Base-by-base conservation (phyloP, 2,329 filamentous ascomycete genomes). In the Leptographium galeiforme region DNA sequence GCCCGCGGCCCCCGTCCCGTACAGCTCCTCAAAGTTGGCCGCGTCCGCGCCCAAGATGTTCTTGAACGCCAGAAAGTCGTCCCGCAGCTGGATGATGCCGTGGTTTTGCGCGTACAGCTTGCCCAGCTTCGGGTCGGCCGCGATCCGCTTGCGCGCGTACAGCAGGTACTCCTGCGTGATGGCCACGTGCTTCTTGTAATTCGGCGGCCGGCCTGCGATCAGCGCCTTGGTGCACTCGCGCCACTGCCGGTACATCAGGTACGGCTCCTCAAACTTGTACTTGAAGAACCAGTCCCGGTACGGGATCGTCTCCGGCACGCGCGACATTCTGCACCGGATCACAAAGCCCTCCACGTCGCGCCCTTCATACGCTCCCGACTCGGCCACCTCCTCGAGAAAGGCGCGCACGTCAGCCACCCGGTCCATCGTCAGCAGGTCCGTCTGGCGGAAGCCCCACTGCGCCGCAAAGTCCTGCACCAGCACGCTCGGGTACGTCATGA, bases 231-330 rank as follows among this genome's bases (percentile, higher is more conserved):
- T 98, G 65, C 87, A 95, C 70, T 98, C 93, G 57, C 93, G 84
- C 93, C 93, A 98, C 71, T 98, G 93, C 30, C 93, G 83, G 70
- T 97, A 98, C 89, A 98, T 94, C 56, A 98, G 73, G 65, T 98
- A 98, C 0, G 93, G 93, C 70, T 98, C 93, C 64, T 98, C 93
- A 56, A 98, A 98, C 71, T 98, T 98, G 79, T 90, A 98, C 70
- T 98, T 98, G 82, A 98, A 98, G 70, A 98, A 98, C 93, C 93
- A 98, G 66, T 98, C 90, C n/a, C 79, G 71, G 66, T 83, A 93
- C 0, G 79, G 77, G 2, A 66, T 67, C 14, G 66, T 64, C 1
- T 68, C 70, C 0, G 72, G 71, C 33, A 81, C 68, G n/a, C 68
- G 63, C 16, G 75, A 72, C 73, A 73, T 82, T 71, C 81, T 87